Evolutionary conservation across 257 asterid genomes (phyloP), one percentile per base, ranked within the genome.

Genomic region (Lycium barbarum): DNA sequence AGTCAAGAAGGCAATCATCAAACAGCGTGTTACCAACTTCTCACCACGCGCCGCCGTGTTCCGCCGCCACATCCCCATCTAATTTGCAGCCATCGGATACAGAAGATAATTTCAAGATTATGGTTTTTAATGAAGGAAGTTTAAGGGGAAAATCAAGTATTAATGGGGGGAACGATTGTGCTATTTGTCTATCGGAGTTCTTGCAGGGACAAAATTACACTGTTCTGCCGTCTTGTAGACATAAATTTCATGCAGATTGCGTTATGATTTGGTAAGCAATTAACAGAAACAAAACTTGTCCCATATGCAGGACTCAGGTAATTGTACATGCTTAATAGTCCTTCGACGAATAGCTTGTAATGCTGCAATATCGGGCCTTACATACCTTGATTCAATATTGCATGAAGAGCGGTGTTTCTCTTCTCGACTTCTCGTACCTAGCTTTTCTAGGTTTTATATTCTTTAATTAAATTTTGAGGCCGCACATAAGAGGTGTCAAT

Each of bases 11-110:
- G 0, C 12, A 35, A 12, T 72, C 18, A n/a, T 73, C 80, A 45
- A n/a, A 72, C 79, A 10, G 20, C 11, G n/a, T 73, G 47, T 73
- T 47, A 73, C 80, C 80, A n/a, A 40, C 18, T 72, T 43, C 78
- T 70, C 9, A 26, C 36, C 33, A 47, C 14, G 57, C 57, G 36
- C 36, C 71, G 71, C 47, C 10, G 36, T 17, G 15, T 17, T 2
- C 53, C 33, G 7, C 57, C 36, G 57, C 35, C 4, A 3, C 80
- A n/a, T 9, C 80, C 10, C 3, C 15, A n/a, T 22, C 80, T n/a
- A 45, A 72, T 72, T 2, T 26, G 13, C 53, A 70, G 13, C 40
- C 59, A 8, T 12, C 57, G 6, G 76, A 68, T 14, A 36, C 76
- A n/a, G 54, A n/a, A 9, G 57, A n/a, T 2, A 12, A n/a, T 72